Conservation (phyloP, 2,329 filamentous ascomycete species). For the Apiospora saccharicola region DNA sequence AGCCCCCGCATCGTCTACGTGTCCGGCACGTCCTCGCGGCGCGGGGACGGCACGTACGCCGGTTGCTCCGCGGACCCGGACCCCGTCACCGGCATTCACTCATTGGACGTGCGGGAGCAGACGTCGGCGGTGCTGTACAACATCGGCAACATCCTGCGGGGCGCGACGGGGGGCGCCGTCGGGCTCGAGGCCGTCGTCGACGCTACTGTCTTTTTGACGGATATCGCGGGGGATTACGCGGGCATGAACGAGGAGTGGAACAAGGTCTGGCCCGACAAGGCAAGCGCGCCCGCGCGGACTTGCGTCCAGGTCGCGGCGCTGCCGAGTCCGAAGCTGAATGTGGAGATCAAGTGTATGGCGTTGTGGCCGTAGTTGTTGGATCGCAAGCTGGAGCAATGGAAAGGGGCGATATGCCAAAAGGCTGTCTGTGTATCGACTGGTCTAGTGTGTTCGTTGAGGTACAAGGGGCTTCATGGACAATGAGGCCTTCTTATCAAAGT, state of each 20-base stretch:
- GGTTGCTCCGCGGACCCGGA: constrained; percentile 36
- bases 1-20: constrained; percentile 40
- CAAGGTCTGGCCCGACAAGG: constrained; percentile 43
- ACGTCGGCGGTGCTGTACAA: constrained; percentile 44
- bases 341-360: constrained; percentile 44
- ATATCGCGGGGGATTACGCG: constrained; percentile 42
- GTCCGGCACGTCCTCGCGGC: constrained; percentile 44
- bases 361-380: constrained; percentile 3
- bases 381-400: background rate
- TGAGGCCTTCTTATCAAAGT: too few species aligned
- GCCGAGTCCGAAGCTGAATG: constrained; percentile 42
- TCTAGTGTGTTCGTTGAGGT: too few species aligned
- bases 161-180: constrained; percentile 38
- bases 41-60: constrained; percentile 43
- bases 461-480: too few species aligned
- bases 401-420: too few species aligned
- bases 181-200: constrained; percentile 44
- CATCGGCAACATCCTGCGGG: constrained; percentile 41
- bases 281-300: constrained; percentile 44
- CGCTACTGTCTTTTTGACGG: constrained; percentile 44
- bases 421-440: background rate
- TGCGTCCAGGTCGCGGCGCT: constrained; percentile 44
- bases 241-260: constrained; percentile 47
- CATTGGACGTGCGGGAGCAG: constrained; percentile 41
- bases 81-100: constrained; percentile 35